Percentiles rank a stretch among this genome's conserved stretches.
These are phyloP conservation scores for Rhinocladiella mackenziei DNA, from an alignment of 2,329 filamentous ascomycete genomes.

Conservation along the genomic window DNA sequence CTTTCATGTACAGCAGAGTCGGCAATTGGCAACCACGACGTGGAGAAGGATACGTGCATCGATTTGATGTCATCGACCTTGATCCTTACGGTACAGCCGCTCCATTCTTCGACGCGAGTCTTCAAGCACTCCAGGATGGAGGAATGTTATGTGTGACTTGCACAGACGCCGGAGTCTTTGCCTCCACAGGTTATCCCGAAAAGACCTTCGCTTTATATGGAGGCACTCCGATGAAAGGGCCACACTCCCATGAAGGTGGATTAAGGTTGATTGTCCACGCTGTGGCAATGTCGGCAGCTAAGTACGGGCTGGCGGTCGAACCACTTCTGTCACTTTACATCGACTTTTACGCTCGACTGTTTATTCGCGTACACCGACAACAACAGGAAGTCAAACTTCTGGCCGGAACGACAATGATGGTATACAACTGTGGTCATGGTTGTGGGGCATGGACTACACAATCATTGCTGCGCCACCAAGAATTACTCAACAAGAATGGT, in stretches of 20 bases:
- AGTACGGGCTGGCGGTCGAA: conserved; percentile 83
- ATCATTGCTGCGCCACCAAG: conserved; percentile 65
- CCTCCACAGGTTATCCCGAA: conserved; percentile 88
- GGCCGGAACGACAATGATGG: conserved; percentile 85
- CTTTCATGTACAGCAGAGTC: conserved; percentile 79
- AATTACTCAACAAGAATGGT: conserved; percentile 65
- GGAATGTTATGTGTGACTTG: conserved; percentile 93
- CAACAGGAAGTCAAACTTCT: conserved; percentile 85
- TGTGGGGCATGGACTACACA: conserved; percentile 92
- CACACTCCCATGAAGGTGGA: conserved; percentile 83
- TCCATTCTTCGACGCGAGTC: conserved; percentile 83
- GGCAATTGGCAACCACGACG: conserved; percentile 42
- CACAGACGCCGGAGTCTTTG: conserved; percentile 93
- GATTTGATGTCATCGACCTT: conserved; percentile 91
- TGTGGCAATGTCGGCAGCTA: conserved; percentile 73
- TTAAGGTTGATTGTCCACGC: conserved; percentile 80
- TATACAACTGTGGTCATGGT: conserved; percentile 85
- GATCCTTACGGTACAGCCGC: conserved; percentile 94
- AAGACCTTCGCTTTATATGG: conserved; percentile 95
- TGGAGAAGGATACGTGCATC: conserved; percentile 42
- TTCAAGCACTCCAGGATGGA: conserved; percentile 82
- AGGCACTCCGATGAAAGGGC: conserved; percentile 78
- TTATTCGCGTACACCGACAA: conserved; percentile 74
- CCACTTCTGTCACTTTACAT: conserved; percentile 89
- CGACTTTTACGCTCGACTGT: conserved; percentile 89